phyloP scores from a whole-genome alignment of 2,329 filamentous ascomycete species.

The Penicillium rolfsii region DNA sequence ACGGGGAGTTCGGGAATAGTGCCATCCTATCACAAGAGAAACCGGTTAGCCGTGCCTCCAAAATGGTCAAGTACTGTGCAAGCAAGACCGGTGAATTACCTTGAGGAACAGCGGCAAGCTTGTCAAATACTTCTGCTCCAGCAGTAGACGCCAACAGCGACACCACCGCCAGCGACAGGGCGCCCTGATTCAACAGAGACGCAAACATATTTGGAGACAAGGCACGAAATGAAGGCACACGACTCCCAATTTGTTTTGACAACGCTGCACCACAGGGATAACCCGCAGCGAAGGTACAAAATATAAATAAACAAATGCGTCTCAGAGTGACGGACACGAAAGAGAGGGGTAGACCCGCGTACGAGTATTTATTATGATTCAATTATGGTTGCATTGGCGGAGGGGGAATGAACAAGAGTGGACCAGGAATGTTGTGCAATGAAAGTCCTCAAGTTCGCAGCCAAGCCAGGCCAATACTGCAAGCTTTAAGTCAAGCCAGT shows the following conservation, averaged over 20 bases:
- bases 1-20: slow-evolving; percentile 33
- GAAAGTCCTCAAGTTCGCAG: not conserved
- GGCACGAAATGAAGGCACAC: slow-evolving; percentile 13
- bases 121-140: slow-evolving; percentile 41
- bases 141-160: slow-evolving; percentile 35
- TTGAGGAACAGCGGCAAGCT: slow-evolving; percentile 38
- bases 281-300: not conserved
- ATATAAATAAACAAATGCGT: slow-evolving; percentile 24
- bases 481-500: slow-evolving; percentile 8
- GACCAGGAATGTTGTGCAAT: slow-evolving; percentile 18
- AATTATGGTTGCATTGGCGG: slow-evolving; percentile 29
- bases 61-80: not conserved
- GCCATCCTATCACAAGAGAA: slow-evolving; percentile 35
- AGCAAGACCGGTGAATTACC: slow-evolving; percentile 25
- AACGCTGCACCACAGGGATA: not conserved
- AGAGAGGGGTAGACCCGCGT: slow-evolving; percentile 14
- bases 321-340: slow-evolving; percentile 14
- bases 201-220: slow-evolving; percentile 30
- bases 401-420: slow-evolving; percentile 18
- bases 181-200: slow-evolving; percentile 31
- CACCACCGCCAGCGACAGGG: slow-evolving; percentile 36
- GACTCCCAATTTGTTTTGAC: not conserved
- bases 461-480: slow-evolving; percentile 3
- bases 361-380: slow-evolving; percentile 23
- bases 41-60: not conserved